phyloP scores from a whole-genome alignment of 2,329 filamentous ascomycete genomes.

The Kalaharituber pfeilii region DNA sequence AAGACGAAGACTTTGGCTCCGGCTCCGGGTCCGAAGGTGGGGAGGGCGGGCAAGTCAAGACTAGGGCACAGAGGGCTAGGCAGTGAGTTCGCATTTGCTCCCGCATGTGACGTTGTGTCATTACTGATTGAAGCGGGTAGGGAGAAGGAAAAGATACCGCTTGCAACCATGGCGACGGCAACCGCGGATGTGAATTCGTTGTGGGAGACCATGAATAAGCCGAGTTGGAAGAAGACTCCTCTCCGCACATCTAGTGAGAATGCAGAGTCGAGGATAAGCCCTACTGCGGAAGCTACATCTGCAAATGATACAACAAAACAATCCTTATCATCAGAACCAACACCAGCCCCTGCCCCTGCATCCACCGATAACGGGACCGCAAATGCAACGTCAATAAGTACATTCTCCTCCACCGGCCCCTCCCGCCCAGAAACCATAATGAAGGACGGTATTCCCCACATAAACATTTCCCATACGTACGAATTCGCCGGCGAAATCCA shows the following conservation, averaged over 20 bases:
- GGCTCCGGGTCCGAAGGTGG: conserved; percentile 50
- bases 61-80: conserved; percentile 48
- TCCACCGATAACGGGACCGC: no score
- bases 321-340: conserved; percentile 27
- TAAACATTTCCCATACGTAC: conserved; percentile 51
- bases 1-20: conserved; percentile 42
- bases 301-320: conserved; percentile 23
- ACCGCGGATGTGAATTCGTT: conserved; percentile 43
- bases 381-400: no score
- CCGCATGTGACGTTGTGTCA: conserved; percentile 10
- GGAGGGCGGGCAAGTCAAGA: conserved; percentile 49
- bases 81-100: no score
- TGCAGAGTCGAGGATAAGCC: no score
- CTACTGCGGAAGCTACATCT: no score
- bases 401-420: not conserved
- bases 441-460: conserved; percentile 9
- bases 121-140: not conserved
- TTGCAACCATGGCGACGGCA: not conserved
- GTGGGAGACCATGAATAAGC: conserved; percentile 49
- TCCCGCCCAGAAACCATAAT: conserved; percentile 8
- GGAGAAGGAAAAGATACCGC: not conserved
- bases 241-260: no score
- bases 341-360: conserved; percentile 4
- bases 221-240: conserved; percentile 32
- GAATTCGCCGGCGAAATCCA: conserved; percentile 58